These are phyloP conservation scores for Aspergillus awamori DNA, from an alignment of 2,329 filamentous ascomycete species.

Conservation along the genomic window DNA sequence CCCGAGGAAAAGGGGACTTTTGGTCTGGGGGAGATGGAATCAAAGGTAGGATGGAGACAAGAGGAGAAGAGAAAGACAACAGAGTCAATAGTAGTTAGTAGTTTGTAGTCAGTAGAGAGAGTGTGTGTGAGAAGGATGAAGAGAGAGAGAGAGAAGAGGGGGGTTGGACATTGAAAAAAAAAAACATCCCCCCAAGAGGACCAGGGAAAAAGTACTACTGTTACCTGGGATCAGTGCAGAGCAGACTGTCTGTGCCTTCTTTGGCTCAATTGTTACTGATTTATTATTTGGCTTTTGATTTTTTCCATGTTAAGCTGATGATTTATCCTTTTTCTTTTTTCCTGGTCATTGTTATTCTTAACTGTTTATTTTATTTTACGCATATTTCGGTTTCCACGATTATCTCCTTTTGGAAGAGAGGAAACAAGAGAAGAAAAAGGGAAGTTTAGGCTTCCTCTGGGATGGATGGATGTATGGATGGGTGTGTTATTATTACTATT, in stretches of 20 bases:
- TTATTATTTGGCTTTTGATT: too few relatives aligned
- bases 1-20: conserved; percentile 12
- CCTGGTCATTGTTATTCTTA: too few relatives aligned
- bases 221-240: background rate
- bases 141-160: background rate
- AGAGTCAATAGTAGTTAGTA: background rate
- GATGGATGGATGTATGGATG: too few relatives aligned
- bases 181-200: conserved; percentile 8
- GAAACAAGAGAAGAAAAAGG: too few relatives aligned
- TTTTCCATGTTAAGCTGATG: too few relatives aligned
- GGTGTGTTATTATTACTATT: background rate
- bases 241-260: background rate
- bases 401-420: background rate
- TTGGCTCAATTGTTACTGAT: too few relatives aligned
- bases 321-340: too few relatives aligned
- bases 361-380: background rate
- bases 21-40: conserved; percentile 9
- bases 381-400: background rate
- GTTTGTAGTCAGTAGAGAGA: background rate
- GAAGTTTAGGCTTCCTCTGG: too few relatives aligned
- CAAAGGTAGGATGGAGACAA: conserved; percentile 7
- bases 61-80: background rate
- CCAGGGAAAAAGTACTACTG: conserved; percentile 11
- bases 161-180: background rate
- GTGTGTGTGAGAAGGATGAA: conserved; percentile 3